These are phyloP conservation scores for Penicillium nucicola DNA, from an alignment of 495 filamentous ascomycete genomes.

Conservation along the genomic window DNA sequence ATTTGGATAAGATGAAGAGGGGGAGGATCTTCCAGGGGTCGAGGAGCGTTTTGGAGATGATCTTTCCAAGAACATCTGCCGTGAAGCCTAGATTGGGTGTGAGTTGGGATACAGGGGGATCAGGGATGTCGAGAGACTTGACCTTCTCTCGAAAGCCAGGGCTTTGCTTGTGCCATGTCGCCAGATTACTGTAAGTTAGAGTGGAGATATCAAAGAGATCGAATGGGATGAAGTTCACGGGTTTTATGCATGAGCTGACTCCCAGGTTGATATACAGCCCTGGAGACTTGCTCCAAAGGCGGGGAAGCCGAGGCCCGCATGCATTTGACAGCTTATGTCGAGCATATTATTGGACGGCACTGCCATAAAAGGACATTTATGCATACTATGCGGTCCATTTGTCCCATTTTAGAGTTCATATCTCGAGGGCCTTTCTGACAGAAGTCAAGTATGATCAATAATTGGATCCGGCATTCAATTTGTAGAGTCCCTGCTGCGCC, in stretches of 20 bases:
- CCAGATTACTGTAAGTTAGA: neutral
- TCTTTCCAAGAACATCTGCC: slow-evolving; percentile 51
- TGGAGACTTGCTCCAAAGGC: slow-evolving; percentile 13
- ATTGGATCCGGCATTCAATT: too few relatives aligned
- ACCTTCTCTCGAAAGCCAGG: slow-evolving; percentile 36
- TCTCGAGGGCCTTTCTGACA: too few relatives aligned
- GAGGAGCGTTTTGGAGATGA: slow-evolving; percentile 55
- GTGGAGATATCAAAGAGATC: neutral
- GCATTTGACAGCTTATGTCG: slow-evolving; percentile 2
- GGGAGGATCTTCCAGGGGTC: slow-evolving; percentile 58
- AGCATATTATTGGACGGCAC: neutral
- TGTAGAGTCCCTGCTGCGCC: too few relatives aligned
- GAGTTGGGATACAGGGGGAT: neutral
- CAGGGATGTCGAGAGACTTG: neutral
- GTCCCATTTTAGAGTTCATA: too few relatives aligned
- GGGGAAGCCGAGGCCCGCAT: slow-evolving; percentile 27
- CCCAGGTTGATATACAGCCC: slow-evolving; percentile 1
- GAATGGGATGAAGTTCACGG: neutral
- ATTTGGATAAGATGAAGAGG: slow-evolving; percentile 55
- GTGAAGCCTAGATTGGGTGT: slow-evolving; percentile 51
- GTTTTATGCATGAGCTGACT: neutral
- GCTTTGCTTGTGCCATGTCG: slow-evolving; percentile 11
- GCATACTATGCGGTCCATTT: neutral
- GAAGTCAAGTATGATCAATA: too few relatives aligned
- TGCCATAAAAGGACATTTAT: neutral